Evolutionary conservation across 331 rosid genomes (phyloP), one percentile per base, ranked within the genome.

Genomic region (Malus hybrid): DNA sequence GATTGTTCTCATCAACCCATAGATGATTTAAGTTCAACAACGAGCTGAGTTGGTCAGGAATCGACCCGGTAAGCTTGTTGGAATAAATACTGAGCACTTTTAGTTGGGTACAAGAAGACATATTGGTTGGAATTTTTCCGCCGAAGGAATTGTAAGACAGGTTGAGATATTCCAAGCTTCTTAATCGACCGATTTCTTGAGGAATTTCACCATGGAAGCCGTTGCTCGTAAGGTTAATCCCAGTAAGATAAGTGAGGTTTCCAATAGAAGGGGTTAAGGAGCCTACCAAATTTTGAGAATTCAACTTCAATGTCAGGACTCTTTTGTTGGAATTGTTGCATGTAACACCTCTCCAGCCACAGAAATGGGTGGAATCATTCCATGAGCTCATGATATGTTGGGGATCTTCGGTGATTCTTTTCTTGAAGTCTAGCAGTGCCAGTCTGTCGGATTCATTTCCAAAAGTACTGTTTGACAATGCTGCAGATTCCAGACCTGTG

Each of bases 181-280:
- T n/a, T 5, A 86, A 33, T 16, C 11, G 71, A 44, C 89, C 90
- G 0, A 84, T 42, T 61, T 88, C 82, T 5, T 66, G 80, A 34
- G 88, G 93, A 74, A 90, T 64, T 61, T 78, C 73, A 28, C 89
- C 89, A 18, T 69, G 70, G 30, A 88, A 83, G 28, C 61, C 53
- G 48, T 76, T 86, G 29, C 7, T 24, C 1, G 4, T n/a, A 13
- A 90, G 28, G 53, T 73, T 76, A 75, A 90, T 82, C 57, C 3
- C 52, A 34, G 73, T 80, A 26, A 85, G 89, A 55, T 44, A 36
- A 61, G 90, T 68, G 57, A 88, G 86, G 48, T 90, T 90, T 44
- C 91, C 89, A 4, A 86, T 78, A 0, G 86, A 85, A 50, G 82
- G 80, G 63, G 91, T 5, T 63, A 85, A 13, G 22, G 78, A 57